Evolutionary conservation across 2,329 filamentous ascomycete species (phyloP), one percentile per base, ranked within the genome.

Genomic region (Cordyceps farinosa): DNA sequence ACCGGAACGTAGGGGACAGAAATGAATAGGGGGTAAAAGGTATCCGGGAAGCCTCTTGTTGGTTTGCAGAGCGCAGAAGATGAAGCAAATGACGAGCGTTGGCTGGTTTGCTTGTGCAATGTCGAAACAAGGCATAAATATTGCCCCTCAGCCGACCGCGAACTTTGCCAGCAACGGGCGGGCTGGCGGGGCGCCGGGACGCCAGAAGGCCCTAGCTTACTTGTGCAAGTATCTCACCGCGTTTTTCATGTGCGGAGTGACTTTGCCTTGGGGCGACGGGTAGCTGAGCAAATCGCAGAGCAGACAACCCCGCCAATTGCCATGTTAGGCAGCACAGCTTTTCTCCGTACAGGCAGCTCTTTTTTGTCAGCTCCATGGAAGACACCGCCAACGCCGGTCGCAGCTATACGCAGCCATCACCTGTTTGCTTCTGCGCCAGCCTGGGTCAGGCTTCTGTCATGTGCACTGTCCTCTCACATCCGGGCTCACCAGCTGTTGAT

Each of bases 101-200:
- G 45, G 48, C 44, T 56, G 38, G 44, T 47, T 60, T 64, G 61
- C 64, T 63, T 63, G 50, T 65, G 60, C 30, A 63, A 27, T 59
- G 56, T 54, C 29, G 50, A 47, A 42, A 29, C 34, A 45, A 63
- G 52, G 51, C 32, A 34, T 22, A 22, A 22, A 22, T 34, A 42
- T 40, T 52, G 61, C 61, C 61, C 61, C 61, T 63, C 61, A 56
- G 36, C 52, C 15, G 45, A 57, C 34, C 48, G 29, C 22, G 42
- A 57, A 50, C 50, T 36, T 59, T 61, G 22, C 58, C 27, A 53
- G 42, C 44, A 60, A 60, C 44, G 38, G 42, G 40, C 55, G 27
- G 40, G 48, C 38, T 50, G 53, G 45, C 45, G 61, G 53, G 61
- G 61, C 44, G 15, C 34, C 30, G n/a, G 22, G 17, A 29, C 5